Conservation (phyloP, 1,284 basidiomycete genomes). For the Athelia sp. region DNA sequence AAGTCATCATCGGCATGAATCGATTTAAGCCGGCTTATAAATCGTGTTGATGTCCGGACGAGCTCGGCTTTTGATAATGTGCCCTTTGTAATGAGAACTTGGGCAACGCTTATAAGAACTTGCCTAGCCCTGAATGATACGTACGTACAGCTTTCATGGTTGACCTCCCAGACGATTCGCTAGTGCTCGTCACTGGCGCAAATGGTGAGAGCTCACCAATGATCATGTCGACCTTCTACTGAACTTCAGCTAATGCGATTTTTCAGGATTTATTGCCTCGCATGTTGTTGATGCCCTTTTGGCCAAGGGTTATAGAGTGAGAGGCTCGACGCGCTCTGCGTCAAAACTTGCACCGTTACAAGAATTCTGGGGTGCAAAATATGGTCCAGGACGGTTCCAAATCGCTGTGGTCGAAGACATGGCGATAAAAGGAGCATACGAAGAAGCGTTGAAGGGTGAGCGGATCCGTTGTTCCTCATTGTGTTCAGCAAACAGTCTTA, state of each 20-base stretch:
- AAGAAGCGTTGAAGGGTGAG: neutral
- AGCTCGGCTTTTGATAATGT: too few relatives aligned
- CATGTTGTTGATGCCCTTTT: neutral
- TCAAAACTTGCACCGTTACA: neutral
- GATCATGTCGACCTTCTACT: neutral
- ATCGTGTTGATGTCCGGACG: too few relatives aligned
- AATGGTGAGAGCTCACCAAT: neutral
- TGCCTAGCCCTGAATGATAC: too few relatives aligned
- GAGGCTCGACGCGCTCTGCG: neutral
- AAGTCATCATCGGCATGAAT: too few relatives aligned
- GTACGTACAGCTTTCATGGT: too few relatives aligned
- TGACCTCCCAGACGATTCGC: neutral
- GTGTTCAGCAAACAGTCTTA: neutral
- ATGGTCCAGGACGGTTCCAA: neutral
- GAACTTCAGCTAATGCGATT: neutral
- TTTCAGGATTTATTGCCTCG: neutral
- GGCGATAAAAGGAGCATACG: neutral
- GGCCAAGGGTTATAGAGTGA: neutral
- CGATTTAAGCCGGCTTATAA: too few relatives aligned
- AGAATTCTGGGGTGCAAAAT: neutral
- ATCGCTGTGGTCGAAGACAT: neutral
- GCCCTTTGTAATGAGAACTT: too few relatives aligned
- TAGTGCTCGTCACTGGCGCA: neutral
- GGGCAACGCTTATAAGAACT: too few relatives aligned
- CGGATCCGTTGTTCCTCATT: too few relatives aligned